Percentiles rank a stretch among this genome's conserved stretches.
Conservation (phyloP, 768 basidiomycete species). For the Boletales sp. region DNA sequence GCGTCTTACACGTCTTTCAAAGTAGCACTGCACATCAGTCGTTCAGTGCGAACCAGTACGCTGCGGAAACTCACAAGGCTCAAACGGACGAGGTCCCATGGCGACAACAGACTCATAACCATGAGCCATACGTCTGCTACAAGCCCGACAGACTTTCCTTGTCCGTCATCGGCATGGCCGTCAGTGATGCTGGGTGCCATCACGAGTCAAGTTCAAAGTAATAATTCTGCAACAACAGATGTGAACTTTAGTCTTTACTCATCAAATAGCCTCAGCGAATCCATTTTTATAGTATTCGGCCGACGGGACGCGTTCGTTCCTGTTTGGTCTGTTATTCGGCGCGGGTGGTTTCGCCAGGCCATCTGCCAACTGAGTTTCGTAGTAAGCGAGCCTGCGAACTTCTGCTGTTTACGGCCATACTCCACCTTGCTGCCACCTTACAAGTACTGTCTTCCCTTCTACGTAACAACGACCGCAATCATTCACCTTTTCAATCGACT, state of each 20-base stretch:
- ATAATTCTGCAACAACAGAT: background rate
- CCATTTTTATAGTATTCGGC: constrained; percentile 9
- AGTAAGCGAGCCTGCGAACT: too few relatives aligned
- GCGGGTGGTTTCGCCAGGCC: constrained; percentile 12
- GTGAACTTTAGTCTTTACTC: background rate
- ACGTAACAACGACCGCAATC: too few relatives aligned
- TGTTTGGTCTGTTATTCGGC: constrained; percentile 3
- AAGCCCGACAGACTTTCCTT: constrained; percentile 12
- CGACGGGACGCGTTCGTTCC: background rate
- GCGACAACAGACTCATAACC: constrained; percentile 26
- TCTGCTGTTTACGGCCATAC: too few relatives aligned
- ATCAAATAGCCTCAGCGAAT: background rate
- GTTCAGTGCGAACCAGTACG: too few relatives aligned
- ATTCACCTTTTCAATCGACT: too few relatives aligned
- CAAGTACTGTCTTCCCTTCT: too few relatives aligned
- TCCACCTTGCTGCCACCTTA: too few relatives aligned
- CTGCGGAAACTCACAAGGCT: constrained; percentile 20
- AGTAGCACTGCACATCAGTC: background rate
- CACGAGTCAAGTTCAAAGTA: background rate
- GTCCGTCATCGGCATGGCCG: background rate
- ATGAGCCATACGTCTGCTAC: constrained; percentile 28
- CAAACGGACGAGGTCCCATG: constrained; percentile 22
- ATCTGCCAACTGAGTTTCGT: constrained; percentile 10
- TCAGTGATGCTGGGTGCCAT: background rate
- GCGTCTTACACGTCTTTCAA: constrained; percentile 23